These are phyloP conservation scores for Kurtzmaniella natalensis DNA, from an alignment of 1,139 yeast species.

Conservation along the genomic window DNA sequence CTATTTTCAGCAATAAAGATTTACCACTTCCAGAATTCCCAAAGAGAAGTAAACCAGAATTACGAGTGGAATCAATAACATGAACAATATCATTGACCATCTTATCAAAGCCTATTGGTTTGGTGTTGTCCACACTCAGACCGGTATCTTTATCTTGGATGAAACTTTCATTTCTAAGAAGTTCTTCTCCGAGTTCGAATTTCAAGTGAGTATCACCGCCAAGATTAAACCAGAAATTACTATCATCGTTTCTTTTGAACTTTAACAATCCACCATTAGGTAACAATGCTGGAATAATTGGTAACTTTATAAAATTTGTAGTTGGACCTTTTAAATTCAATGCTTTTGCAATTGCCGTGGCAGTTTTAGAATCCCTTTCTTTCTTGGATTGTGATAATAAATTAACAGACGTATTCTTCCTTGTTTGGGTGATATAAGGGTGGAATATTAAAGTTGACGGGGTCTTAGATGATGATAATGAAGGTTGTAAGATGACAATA, in stretches of 20 bases:
- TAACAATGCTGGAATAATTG: conserved; percentile 42
- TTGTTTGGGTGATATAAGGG: conserved; percentile 50
- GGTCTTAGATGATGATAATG: conserved; percentile 33
- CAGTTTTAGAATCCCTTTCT: conserved; percentile 20
- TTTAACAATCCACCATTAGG: conserved; percentile 63
- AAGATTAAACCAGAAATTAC: conserved; percentile 38
- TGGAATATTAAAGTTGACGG: conserved; percentile 47
- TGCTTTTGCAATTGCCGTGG: conserved; percentile 13
- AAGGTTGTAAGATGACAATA: conserved; percentile 50
- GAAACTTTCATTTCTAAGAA: conserved; percentile 48
- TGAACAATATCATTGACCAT: conserved; percentile 39
- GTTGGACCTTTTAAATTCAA: conserved; percentile 26
- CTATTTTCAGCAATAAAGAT: conserved; percentile 45
- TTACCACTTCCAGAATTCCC: conserved; percentile 87
- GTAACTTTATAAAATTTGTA: conserved; percentile 47
- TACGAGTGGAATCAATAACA: conserved; percentile 42
- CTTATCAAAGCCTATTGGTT: conserved; percentile 57
- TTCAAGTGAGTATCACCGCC: conserved; percentile 9
- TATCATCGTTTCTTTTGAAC: conserved; percentile 43
- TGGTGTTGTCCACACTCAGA: background rate
- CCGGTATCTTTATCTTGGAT: conserved; percentile 18
- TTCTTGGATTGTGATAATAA: conserved; percentile 25
- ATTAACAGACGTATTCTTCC: conserved; percentile 23
- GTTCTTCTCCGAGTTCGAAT: conserved; percentile 51
- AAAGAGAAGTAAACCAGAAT: conserved; percentile 53